These are phyloP conservation scores for Plasmodium knowlesi DNA, from an alignment of 169 alveolate species.

Conservation along the genomic window DNA sequence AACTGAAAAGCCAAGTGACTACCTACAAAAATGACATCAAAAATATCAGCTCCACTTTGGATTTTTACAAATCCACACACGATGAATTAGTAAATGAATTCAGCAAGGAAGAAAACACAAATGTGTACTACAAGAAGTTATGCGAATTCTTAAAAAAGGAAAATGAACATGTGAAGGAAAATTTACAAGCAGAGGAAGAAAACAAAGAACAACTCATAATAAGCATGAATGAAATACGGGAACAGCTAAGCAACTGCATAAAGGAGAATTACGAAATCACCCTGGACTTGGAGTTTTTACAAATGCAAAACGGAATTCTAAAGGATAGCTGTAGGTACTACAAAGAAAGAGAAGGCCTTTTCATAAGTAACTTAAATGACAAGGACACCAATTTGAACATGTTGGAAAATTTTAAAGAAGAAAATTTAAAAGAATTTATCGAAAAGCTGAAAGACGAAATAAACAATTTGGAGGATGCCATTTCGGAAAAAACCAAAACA, in stretches of 20 bases:
- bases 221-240: constrained; percentile 30
- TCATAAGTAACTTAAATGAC: constrained; percentile 24
- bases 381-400: constrained; percentile 22
- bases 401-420: constrained; percentile 20
- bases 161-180: constrained; percentile 49
- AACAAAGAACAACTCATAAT: constrained; percentile 35
- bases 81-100: constrained; percentile 70
- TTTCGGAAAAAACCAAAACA: not conserved
- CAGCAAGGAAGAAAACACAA: constrained; percentile 57
- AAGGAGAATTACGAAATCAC: constrained; percentile 61
- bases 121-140: constrained; percentile 33
- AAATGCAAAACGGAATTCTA: constrained; percentile 49
- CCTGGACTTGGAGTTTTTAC: constrained; percentile 52
- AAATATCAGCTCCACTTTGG: constrained; percentile 46
- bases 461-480: constrained; percentile 17
- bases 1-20: constrained; percentile 15
- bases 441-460: constrained; percentile 48
- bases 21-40: constrained; percentile 57
- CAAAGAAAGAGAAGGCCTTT: constrained; percentile 39
- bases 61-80: constrained; percentile 72
- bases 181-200: constrained; percentile 35
- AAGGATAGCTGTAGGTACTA: constrained; percentile 45
- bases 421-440: constrained; percentile 49
- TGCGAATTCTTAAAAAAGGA: constrained; percentile 53
- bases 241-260: constrained; percentile 33